Conservation (phyloP, 768 basidiomycete genomes). For the Stropharia rugosoannulata region DNA sequence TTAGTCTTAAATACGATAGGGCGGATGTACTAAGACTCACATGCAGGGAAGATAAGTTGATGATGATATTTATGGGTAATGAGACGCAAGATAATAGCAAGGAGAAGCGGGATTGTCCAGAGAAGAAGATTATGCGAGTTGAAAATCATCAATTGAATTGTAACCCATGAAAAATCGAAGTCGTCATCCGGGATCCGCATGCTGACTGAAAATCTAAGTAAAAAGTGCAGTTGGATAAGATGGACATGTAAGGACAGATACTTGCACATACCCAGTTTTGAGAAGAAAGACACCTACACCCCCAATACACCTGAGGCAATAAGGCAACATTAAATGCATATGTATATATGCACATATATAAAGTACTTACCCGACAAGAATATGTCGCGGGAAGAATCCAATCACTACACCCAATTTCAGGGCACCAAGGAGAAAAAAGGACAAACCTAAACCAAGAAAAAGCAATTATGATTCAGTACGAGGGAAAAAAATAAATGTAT, state of each 20-base stretch:
- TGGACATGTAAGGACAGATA: background rate
- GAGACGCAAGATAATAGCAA: conserved; percentile 76
- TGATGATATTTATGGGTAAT: conserved; percentile 82
- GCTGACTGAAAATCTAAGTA: conserved; percentile 72
- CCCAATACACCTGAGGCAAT: conserved; percentile 70
- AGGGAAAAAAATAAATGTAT: background rate
- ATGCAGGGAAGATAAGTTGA: conserved; percentile 89
- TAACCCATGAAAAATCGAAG: conserved; percentile 64
- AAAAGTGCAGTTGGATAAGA: background rate
- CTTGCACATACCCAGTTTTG: conserved; percentile 67
- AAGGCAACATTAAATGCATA: background rate
- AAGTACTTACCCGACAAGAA: conserved; percentile 79
- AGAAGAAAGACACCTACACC: conserved; percentile 96
- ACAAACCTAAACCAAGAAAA: conserved; percentile 45
- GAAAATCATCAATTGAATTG: conserved; percentile 68
- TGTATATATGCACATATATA: background rate
- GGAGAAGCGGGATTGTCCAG: conserved; percentile 76
- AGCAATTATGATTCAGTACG: conserved; percentile 2
- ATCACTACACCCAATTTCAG: conserved; percentile 83
- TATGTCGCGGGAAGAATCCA: conserved; percentile 96
- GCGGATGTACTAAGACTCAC: conserved; percentile 40
- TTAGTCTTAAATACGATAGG: background rate
- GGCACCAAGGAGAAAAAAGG: conserved; percentile 85
- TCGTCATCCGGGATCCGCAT: conserved; percentile 80
- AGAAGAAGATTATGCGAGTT: conserved; percentile 61